phyloP scores from a whole-genome alignment of 805 yeast species.

The Candida vaughaniae region DNA sequence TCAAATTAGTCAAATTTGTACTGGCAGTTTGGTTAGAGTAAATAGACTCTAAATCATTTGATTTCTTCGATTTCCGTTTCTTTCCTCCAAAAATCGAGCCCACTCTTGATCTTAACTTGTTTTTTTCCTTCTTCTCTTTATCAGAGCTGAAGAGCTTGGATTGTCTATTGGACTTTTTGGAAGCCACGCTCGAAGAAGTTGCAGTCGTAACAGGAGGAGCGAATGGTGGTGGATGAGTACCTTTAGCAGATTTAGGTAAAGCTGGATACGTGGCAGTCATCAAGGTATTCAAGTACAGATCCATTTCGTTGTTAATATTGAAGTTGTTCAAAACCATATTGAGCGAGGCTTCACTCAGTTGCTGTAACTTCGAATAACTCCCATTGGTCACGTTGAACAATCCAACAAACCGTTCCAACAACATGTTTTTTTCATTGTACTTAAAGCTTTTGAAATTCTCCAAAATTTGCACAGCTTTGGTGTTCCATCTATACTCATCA shows the following conservation, averaged over 20 bases:
- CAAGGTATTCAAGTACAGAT: slow-evolving; percentile 32
- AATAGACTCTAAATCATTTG: slow-evolving; percentile 31
- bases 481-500: slow-evolving; percentile 66
- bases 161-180: slow-evolving; percentile 9
- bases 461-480: slow-evolving; percentile 74
- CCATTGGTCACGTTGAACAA: slow-evolving; percentile 45
- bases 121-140: slow-evolving; percentile 16
- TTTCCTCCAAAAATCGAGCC: slow-evolving; percentile 75
- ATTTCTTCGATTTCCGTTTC: slow-evolving; percentile 32
- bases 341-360: slow-evolving; percentile 59
- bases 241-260: slow-evolving; percentile 1
- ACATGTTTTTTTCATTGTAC: slow-evolving; percentile 50
- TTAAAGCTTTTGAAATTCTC: slow-evolving; percentile 75
- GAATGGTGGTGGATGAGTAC: not conserved
- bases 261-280: slow-evolving; percentile 23
- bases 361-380: slow-evolving; percentile 22
- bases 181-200: not conserved
- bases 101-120: slow-evolving; percentile 58
- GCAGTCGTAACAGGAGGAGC: slow-evolving; percentile 1
- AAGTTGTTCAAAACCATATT: slow-evolving; percentile 56
- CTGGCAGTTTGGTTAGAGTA: slow-evolving; percentile 16
- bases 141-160: slow-evolving; percentile 3
- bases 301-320: slow-evolving; percentile 38
- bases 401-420: slow-evolving; percentile 64
- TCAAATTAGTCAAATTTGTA: slow-evolving; percentile 18